phyloP scores from a whole-genome alignment of 768 basidiomycete genomes.

The Lyophyllum decastes region DNA sequence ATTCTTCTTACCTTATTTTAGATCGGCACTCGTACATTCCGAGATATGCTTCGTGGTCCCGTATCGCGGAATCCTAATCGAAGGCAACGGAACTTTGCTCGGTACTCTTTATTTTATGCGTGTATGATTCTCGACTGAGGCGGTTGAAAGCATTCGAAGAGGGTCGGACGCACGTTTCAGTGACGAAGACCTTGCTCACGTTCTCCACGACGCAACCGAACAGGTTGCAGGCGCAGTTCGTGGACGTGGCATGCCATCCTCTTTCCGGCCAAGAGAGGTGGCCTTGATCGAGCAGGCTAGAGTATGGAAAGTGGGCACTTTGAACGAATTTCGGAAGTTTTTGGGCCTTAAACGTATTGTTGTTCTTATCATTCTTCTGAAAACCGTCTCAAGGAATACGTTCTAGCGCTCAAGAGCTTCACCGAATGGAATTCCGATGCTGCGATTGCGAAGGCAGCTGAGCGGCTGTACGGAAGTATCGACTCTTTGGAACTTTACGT shows the following conservation, averaged over 20 bases:
- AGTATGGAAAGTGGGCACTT: slow-evolving; percentile 12
- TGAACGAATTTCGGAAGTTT: slow-evolving; percentile 22
- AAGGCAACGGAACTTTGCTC: slow-evolving; percentile 14
- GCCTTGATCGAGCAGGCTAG: slow-evolving; percentile 16
- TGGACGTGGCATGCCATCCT: neutral
- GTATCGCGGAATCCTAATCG: slow-evolving; percentile 8
- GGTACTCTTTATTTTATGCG: slow-evolving; percentile 7
- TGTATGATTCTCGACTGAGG: neutral
- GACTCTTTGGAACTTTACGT: slow-evolving; percentile 39
- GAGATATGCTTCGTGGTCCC: neutral
- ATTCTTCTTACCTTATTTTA: neutral
- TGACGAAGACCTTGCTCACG: slow-evolving; percentile 20
- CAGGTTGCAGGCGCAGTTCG: slow-evolving; percentile 9
- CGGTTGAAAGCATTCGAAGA: slow-evolving; percentile 13
- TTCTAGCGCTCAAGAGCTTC: slow-evolving; percentile 26
- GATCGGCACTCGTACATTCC: slow-evolving; percentile 1
- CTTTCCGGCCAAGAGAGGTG: slow-evolving; percentile 6
- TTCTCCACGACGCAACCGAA: slow-evolving; percentile 23
- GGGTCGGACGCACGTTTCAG: slow-evolving; percentile 19
- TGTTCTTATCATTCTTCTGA: neutral
- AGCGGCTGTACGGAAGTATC: slow-evolving; percentile 31
- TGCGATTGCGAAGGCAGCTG: slow-evolving; percentile 23
- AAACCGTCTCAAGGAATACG: neutral
- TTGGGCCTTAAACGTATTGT: slow-evolving; percentile 21
- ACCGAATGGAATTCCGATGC: slow-evolving; percentile 33